These are phyloP conservation scores for Discostella stelligeroides DNA, from an alignment of 108 stramenopile species.

Conservation along the genomic window DNA sequence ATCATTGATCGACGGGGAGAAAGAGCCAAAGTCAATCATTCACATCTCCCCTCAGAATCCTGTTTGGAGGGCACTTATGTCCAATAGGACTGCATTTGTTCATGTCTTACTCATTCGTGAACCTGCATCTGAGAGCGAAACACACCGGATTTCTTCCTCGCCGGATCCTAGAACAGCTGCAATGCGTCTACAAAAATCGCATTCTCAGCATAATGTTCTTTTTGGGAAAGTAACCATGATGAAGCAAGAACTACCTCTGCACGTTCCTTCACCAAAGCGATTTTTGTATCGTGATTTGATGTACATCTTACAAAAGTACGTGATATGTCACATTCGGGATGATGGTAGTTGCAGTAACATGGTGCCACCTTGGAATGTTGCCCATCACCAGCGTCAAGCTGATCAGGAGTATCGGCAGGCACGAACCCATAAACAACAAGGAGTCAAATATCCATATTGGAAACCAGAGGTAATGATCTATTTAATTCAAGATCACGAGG, in stretches of 20 bases:
- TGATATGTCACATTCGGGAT: conserved; percentile 24
- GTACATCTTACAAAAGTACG: conserved; percentile 56
- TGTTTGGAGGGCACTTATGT: conserved; percentile 67
- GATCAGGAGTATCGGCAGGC: conserved; percentile 52
- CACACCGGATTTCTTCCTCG: conserved; percentile 34
- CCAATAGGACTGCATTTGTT: conserved; percentile 69
- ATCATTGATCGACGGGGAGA: conserved; percentile 15
- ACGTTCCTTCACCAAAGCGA: conserved; percentile 67
- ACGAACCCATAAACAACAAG: conserved; percentile 58
- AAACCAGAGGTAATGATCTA: conserved; percentile 84
- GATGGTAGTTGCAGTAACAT: conserved; percentile 15
- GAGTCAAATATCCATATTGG: conserved; percentile 78
- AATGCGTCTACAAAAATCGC: conserved; percentile 38
- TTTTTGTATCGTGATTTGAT: conserved; percentile 66
- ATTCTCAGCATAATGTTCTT: conserved; percentile 52
- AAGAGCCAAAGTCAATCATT: conserved; percentile 54
- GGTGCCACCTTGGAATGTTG: conserved; percentile 77
- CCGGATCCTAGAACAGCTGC: conserved; percentile 32
- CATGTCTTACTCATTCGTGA: conserved; percentile 69
- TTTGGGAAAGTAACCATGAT: conserved; percentile 74
- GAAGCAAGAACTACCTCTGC: conserved; percentile 76
- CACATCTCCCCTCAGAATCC: conserved; percentile 53
- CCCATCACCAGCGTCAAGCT: conserved; percentile 62
- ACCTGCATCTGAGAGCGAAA: conserved; percentile 16
- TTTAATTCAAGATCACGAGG: conserved; percentile 69